These are phyloP conservation scores for Plasmodium gonderi DNA, from an alignment of 169 alveolate genomes.

Conservation along the genomic window DNA sequence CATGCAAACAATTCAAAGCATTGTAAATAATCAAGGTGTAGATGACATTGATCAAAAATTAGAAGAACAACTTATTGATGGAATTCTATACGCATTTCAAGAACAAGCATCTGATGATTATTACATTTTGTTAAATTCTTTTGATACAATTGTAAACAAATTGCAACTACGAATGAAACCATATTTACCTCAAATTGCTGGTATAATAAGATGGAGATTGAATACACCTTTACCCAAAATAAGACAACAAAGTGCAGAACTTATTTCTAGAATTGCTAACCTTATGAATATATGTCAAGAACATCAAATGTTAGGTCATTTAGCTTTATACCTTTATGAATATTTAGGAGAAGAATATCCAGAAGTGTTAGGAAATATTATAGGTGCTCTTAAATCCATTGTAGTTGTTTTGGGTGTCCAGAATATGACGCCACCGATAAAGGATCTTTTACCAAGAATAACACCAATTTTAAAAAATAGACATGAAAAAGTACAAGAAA, in stretches of 20 bases:
- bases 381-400: conserved; percentile 98
- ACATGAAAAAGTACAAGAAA: conserved; percentile 99
- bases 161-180: conserved; percentile 97
- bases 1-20: conserved; percentile 97
- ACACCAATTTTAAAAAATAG: conserved; percentile 99
- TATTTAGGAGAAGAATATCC: conserved; percentile 99
- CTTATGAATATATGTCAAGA: conserved; percentile 98
- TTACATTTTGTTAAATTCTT: conserved; percentile 94
- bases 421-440: conserved; percentile 99
- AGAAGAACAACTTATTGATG: conserved; percentile 98
- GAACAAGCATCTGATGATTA: conserved; percentile 97
- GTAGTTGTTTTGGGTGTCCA: conserved; percentile 99
- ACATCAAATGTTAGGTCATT: conserved; percentile 96
- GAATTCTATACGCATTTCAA: conserved; percentile 98
- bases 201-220: conserved; percentile 97
- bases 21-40: conserved; percentile 93
- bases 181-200: conserved; percentile 97
- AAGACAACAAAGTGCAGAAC: conserved; percentile 99
- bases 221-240: conserved; percentile 96
- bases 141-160: conserved; percentile 97
- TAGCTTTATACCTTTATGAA: conserved; percentile 97
- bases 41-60: conserved; percentile 96
- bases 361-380: conserved; percentile 98
- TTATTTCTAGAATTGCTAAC: conserved; percentile 95
- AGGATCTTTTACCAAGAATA: conserved; percentile 98